Percentiles rank a stretch among this genome's conserved stretches.
phyloP scores from a whole-genome alignment of 2,329 filamentous ascomycete species.

The Clathrospora elynae region DNA sequence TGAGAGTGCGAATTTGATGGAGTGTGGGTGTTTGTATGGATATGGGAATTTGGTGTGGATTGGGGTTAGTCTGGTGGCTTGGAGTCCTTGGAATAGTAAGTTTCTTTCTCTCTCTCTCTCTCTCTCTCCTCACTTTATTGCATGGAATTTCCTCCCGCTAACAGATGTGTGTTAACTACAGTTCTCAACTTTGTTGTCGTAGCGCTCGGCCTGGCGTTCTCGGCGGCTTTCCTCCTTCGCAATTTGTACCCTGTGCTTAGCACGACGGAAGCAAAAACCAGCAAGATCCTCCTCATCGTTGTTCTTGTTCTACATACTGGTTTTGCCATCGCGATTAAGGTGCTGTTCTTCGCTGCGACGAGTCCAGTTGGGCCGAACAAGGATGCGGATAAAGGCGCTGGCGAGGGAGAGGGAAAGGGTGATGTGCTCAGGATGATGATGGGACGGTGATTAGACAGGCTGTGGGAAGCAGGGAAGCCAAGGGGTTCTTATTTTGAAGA shows the following conservation, averaged over 20 bases:
- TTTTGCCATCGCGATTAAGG: conserved; percentile 92
- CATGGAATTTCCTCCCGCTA: neutral
- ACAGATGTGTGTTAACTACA: conserved; percentile 24
- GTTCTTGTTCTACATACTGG: conserved; percentile 86
- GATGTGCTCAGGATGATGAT: too few relatives aligned
- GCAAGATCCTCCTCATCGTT: conserved; percentile 81
- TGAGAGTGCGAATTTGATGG: conserved; percentile 88
- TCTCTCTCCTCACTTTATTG: neutral
- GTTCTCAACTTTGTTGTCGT: conserved; percentile 94
- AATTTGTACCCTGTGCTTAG: conserved; percentile 75
- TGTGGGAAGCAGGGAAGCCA: too few relatives aligned
- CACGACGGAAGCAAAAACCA: conserved; percentile 89
- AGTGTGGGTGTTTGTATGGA: conserved; percentile 94
- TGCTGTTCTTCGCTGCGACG: conserved; percentile 84
- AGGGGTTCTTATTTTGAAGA: too few relatives aligned
- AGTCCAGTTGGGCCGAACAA: conserved; percentile 43
- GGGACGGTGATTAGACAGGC: too few relatives aligned
- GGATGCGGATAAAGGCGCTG: too few relatives aligned
- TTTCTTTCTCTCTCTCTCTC: conserved; percentile 2
- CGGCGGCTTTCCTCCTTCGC: conserved; percentile 47
- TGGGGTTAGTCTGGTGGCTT: conserved; percentile 87
- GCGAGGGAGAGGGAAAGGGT: too few relatives aligned
- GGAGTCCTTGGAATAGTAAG: conserved; percentile 75
- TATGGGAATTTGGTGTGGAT: conserved; percentile 99
- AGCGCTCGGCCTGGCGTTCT: conserved; percentile 60